Base-by-base conservation (phyloP, 495 filamentous ascomycete genomes). In the Viridothelium virens region DNA sequence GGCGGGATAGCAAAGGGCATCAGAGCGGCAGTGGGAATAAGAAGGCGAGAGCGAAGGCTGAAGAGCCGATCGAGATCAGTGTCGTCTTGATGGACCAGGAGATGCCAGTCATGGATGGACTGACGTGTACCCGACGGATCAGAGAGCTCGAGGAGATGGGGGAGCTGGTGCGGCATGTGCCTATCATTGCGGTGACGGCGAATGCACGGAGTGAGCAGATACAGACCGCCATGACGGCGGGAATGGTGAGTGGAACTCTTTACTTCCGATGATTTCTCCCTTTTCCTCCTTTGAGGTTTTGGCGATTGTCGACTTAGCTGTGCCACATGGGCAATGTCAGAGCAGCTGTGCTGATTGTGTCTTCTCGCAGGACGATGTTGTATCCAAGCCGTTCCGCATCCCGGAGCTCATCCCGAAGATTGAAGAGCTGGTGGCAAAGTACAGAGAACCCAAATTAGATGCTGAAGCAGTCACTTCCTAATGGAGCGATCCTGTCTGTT, bases 31-130 rank as follows among this genome's bases (percentile, higher is more conserved):
- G n/a, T 36, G 48, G 48, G 18, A 1, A 1, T 41, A 6, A 37
- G 4, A 62, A 59, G 31, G 63, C 38, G 48, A 66, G 66, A 37
- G 48, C 34, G 63, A 69, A 67, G 67, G 76, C 71, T 64, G 71
- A 68, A 64, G 79, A 74, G 64, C 72, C 70, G 63, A 38, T 79
- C 38, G 71, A 79, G 61, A 74, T 90, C 10, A 83, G 84, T 61
- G 83, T 91, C 53, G 84, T 92, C 25, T 77, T 92, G 2, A 91
- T 91, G 88, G 90, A 93, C 70, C 86, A 91, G 62, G 89, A 92
- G 71, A 93, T 93, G 90, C 90, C 90, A 0, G 77, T 92, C 14
- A 91, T 91, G 85, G 86, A 92, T 72, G 90, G 90, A 10, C 82
- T 87, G 34, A 84, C 84, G 25, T 89, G 88, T 65, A 86, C 89